A percentile compares a stretch with the other conserved stretches of the same genome.
These are phyloP conservation scores for Diplodia scrobiculata DNA, from an alignment of 2,329 filamentous ascomycete genomes.

Conservation along the genomic window DNA sequence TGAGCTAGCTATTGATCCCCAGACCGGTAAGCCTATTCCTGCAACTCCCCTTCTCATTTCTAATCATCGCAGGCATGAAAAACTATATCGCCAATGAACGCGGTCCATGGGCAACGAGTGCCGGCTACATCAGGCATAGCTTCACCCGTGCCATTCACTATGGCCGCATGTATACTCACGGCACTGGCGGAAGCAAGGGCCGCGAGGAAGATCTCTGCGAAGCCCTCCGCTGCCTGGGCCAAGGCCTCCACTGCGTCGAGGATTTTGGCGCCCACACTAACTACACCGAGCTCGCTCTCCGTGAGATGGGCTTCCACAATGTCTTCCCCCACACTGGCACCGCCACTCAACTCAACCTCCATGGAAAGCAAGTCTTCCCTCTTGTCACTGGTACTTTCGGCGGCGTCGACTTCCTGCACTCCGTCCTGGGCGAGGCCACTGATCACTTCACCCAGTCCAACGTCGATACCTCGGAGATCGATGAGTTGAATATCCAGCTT, in stretches of 20 bases:
- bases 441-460: constrained; percentile 54
- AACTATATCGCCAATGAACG: constrained; percentile 96
- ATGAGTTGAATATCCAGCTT: constrained; percentile 51
- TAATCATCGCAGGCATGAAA: constrained; percentile 73
- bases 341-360: constrained; percentile 50
- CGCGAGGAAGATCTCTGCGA: constrained; percentile 52
- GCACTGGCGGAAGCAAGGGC: constrained; percentile 46
- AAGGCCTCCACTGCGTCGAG: constrained; percentile 57
- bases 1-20: constrained; percentile 51
- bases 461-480: constrained; percentile 45
- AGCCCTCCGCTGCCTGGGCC: constrained; percentile 55
- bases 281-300: constrained; percentile 57
- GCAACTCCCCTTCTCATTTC: neutral
- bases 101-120: constrained; percentile 85
- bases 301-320: constrained; percentile 54
- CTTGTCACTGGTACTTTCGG: constrained; percentile 60
- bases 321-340: constrained; percentile 58
- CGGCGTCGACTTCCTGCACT: constrained; percentile 55
- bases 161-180: constrained; percentile 52
- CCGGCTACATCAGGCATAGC: constrained; percentile 69
- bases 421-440: constrained; percentile 54
- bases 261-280: constrained; percentile 60
- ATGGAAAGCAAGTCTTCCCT: constrained; percentile 53
- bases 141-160: constrained; percentile 54
- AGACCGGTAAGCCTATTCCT: constrained; percentile 38